Conservation (phyloP, 2,329 filamentous ascomycete species). For the Ilyonectria mors-panacis region DNA sequence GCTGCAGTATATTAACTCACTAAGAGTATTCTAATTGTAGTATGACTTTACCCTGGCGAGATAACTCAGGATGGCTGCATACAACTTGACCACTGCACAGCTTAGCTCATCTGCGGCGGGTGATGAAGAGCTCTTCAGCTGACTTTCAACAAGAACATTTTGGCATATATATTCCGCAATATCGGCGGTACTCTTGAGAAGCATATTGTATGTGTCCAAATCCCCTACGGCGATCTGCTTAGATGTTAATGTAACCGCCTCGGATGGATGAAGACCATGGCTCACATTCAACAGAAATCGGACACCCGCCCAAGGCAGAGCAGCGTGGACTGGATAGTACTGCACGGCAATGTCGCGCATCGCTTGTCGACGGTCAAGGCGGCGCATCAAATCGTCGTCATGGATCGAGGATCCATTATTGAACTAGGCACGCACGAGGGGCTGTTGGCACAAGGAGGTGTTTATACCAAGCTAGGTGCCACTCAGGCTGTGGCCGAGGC, state of each 20-base stretch:
- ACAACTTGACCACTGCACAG: not conserved
- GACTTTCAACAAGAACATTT: not conserved
- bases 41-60: conserved; percentile 2
- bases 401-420: too few relatives aligned
- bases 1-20: not conserved
- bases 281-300: not conserved
- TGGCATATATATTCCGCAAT: not conserved
- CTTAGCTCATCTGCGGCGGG: conserved; percentile 1
- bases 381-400: too few relatives aligned
- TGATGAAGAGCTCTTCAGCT: not conserved
- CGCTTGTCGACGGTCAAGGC: too few relatives aligned
- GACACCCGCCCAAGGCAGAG: conserved; percentile 3
- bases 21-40: not conserved
- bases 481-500: too few relatives aligned
- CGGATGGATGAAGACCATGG: too few relatives aligned
- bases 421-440: too few relatives aligned
- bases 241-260: too few relatives aligned
- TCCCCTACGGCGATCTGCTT: not conserved
- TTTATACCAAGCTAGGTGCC: too few relatives aligned
- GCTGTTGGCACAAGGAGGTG: too few relatives aligned
- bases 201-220: not conserved
- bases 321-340: not conserved
- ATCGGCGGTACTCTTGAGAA: not conserved
- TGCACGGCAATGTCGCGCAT: not conserved
- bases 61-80: conserved; percentile 1